These are phyloP conservation scores for Cyberlindnera bimundalis DNA, from an alignment of 805 yeast genomes.

Conservation along the genomic window DNA sequence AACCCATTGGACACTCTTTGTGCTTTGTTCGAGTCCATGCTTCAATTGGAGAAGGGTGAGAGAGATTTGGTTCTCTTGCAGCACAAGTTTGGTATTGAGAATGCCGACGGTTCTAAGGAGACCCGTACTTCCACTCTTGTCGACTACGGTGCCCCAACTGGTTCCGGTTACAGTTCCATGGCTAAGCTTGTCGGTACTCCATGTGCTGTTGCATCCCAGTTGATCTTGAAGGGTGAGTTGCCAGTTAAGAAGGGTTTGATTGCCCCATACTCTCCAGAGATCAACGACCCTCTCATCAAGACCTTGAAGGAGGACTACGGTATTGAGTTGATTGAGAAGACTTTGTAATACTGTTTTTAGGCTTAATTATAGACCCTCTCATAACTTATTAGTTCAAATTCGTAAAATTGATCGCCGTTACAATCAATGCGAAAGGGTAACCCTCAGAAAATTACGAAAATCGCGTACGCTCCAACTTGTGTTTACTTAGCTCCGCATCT, in stretches of 20 bases:
- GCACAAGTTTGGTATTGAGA: constrained; percentile 96
- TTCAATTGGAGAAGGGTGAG: constrained; percentile 96
- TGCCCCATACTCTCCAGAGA: constrained; percentile 90
- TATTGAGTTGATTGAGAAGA: constrained; percentile 86
- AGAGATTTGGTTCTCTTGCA: constrained; percentile 93
- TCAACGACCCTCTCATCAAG: constrained; percentile 88
- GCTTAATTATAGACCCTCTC: too few species aligned
- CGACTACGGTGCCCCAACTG: constrained; percentile 81
- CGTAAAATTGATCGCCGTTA: too few species aligned
- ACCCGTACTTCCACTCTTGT: constrained; percentile 93
- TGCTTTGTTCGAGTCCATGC: constrained; percentile 90
- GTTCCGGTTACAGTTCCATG: constrained; percentile 94
- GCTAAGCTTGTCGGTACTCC: constrained; percentile 98
- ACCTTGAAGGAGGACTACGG: constrained; percentile 86
- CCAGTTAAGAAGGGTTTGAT: constrained; percentile 75
- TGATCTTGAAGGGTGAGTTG: constrained; percentile 73
- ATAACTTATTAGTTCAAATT: too few species aligned
- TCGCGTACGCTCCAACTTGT: too few species aligned
- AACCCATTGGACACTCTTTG: constrained; percentile 95
- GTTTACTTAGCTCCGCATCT: too few species aligned
- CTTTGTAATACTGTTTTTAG: too few species aligned
- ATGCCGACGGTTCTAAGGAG: constrained; percentile 91
- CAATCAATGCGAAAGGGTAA: too few species aligned
- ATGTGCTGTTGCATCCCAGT: constrained; percentile 90
- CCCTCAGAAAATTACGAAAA: too few species aligned